A percentile compares a stretch with the other conserved stretches of the same genome.
Conservation (phyloP, 2,329 filamentous ascomycete genomes). For the Epichloe baconii region DNA sequence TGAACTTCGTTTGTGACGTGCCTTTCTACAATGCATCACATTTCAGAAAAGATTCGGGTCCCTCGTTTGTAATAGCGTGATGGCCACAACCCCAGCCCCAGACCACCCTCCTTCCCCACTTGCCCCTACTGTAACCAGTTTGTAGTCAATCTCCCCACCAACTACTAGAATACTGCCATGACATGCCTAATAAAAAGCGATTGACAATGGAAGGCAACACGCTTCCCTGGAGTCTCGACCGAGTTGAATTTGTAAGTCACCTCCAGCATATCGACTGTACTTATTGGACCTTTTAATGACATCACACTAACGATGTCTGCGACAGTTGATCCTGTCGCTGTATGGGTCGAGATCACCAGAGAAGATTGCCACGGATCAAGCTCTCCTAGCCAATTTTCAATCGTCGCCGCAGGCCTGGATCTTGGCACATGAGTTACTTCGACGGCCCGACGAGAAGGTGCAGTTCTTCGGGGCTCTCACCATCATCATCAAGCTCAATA, state of each 20-base stretch:
- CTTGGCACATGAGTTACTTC: slow-evolving; percentile 64
- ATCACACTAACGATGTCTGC: slow-evolving; percentile 6
- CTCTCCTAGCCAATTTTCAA: slow-evolving; percentile 66
- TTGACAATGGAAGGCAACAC: slow-evolving; percentile 9
- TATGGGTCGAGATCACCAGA: slow-evolving; percentile 39
- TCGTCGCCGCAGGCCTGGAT: slow-evolving; percentile 73
- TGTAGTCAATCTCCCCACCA: background rate
- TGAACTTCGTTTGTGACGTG: background rate
- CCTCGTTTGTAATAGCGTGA: background rate
- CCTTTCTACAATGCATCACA: no score
- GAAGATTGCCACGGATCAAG: slow-evolving; percentile 44
- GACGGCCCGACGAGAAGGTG: slow-evolving; percentile 56
- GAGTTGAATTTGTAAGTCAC: slow-evolving; percentile 14
- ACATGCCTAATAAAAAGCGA: background rate
- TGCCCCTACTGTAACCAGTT: background rate
- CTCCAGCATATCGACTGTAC: background rate
- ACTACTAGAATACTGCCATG: slow-evolving; percentile 1
- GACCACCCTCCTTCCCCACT: background rate
- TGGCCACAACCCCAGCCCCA: background rate
- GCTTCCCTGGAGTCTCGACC: slow-evolving; percentile 10
- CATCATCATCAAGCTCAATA: slow-evolving; percentile 87
- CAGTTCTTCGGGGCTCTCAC: slow-evolving; percentile 90
- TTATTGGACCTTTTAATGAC: background rate
- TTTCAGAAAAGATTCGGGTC: background rate
- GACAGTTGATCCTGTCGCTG: slow-evolving; percentile 35